Base-by-base conservation (phyloP, 2,329 filamentous ascomycete genomes). In the Calonectria pauciramosa region DNA sequence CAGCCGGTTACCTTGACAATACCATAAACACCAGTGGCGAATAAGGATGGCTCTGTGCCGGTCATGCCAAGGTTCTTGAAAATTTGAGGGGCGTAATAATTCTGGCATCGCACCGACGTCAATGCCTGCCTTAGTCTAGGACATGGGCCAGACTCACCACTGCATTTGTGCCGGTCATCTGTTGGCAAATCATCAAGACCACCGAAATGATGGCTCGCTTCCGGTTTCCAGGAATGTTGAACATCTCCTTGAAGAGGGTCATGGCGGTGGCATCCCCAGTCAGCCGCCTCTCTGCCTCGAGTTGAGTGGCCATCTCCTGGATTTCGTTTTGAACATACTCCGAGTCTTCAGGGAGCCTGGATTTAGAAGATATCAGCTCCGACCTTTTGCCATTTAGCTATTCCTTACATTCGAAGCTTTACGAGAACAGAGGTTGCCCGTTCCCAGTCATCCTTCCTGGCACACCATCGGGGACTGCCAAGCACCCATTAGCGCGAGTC, bases 21-120 rank as follows among this genome's bases (percentile, higher is more conserved):
- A 32, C 93, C 93, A 81, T 95, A 95, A 77, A 95, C 90, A 51
- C 94, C 93, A 0, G 93, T 95, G 6, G 94, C 93, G 82, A 95
- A 94, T 30, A 95, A 90, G 23, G 90, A 91, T 51, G 90, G 88
- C 49, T 89, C 83, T 8, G 89, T 91, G 16, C 86, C 86, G 30
- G 82, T 83, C 78, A 95, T 88, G 23, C 93, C 93, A 3, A 95
- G 87, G 77, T 91, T 89, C 56, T 86, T 85, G 86, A 95, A 95
- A 79, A 95, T 94, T 70, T 90, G 89, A 0, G 93, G 93, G 0
- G 92, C 91, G 79, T 94, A 94, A 86, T 94, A 94, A 82, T 93
- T 91, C 81, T 86, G 14, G 70, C 11, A 8, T 8, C n/a, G 30
- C n/a, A 23, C 9, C 11, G 20, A 41, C 6, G 30, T 70, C 23